Percentiles rank a stretch among this genome's conserved stretches.
Conservation (phyloP, 345 rosid species). For the Hibiscus trionum region DNA sequence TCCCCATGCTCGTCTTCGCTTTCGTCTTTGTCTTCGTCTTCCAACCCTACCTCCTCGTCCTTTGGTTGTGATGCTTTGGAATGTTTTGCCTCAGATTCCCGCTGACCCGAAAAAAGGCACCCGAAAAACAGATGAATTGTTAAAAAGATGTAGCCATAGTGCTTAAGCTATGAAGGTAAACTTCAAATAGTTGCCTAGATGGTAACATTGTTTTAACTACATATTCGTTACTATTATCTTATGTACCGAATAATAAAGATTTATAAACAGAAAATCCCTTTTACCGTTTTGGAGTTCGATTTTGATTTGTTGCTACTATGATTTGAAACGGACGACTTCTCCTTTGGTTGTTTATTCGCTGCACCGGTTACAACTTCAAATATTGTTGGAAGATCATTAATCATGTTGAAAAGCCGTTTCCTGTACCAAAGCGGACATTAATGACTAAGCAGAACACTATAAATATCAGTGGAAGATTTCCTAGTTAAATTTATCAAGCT, state of each 20-base stretch:
- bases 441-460: not conserved
- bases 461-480: not conserved
- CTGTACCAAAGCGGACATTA: conserved; percentile 29
- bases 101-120: conserved; percentile 11
- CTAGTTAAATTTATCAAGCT: not conserved
- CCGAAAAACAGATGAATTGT: not conserved
- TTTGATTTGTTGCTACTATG: conserved; percentile 48
- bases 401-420: conserved; percentile 59
- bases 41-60: conserved; percentile 43
- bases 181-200: not conserved
- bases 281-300: conserved; percentile 33
- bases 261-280: not conserved
- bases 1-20: conserved; percentile 57
- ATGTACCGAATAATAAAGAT: not conserved
- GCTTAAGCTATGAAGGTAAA: not conserved
- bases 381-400: conserved; percentile 59
- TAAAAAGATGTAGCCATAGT: not conserved
- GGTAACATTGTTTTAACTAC: not conserved
- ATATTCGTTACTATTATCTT: not conserved
- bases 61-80: conserved; percentile 24
- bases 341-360: conserved; percentile 42
- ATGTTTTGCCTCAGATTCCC: conserved; percentile 31
- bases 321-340: conserved; percentile 47
- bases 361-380: conserved; percentile 58
- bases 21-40: conserved; percentile 48